phyloP scores from a whole-genome alignment of 2,329 filamentous ascomycete genomes.

The Neocatenulostroma microsporum region DNA sequence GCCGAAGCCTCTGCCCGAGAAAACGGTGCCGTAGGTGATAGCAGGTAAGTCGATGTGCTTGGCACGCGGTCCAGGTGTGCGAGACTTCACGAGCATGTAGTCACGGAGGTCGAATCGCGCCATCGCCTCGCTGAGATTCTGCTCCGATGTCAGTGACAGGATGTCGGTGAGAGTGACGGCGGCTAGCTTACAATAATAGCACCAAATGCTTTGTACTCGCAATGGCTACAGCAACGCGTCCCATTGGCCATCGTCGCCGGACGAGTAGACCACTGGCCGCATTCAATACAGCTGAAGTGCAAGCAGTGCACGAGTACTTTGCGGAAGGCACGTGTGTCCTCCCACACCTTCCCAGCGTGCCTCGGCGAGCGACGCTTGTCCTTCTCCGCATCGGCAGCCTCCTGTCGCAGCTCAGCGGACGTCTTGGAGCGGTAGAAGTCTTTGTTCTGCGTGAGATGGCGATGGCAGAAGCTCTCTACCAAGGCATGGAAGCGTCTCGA shows the following conservation, averaged over 20 bases:
- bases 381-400: not conserved
- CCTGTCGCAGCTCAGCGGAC: not conserved
- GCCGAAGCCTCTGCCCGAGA: not conserved
- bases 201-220: not conserved
- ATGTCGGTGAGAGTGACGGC: not conserved
- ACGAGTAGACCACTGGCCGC: not conserved
- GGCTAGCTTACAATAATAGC: not conserved
- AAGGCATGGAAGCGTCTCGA: conserved; percentile 8
- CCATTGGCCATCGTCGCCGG: conserved; percentile 2
- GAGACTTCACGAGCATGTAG: conserved; percentile 11
- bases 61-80: conserved; percentile 9
- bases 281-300: conserved; percentile 2
- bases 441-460: conserved; percentile 5
- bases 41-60: conserved; percentile 7
- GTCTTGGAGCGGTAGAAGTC: not conserved
- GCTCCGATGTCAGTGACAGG: not conserved
- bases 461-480: conserved; percentile 9
- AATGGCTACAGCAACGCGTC: conserved; percentile 2
- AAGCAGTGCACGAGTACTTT: not conserved
- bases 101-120: conserved; percentile 8
- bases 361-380: conserved; percentile 8
- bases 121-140: conserved; percentile 8
- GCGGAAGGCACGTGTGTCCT: conserved; percentile 2
- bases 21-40: conserved; percentile 8
- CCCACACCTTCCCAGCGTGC: conserved; percentile 5